Percentiles rank a stretch among this genome's conserved stretches.
Conservation (phyloP, 1,284 basidiomycete species). For the Ganoderma lucidum region DNA sequence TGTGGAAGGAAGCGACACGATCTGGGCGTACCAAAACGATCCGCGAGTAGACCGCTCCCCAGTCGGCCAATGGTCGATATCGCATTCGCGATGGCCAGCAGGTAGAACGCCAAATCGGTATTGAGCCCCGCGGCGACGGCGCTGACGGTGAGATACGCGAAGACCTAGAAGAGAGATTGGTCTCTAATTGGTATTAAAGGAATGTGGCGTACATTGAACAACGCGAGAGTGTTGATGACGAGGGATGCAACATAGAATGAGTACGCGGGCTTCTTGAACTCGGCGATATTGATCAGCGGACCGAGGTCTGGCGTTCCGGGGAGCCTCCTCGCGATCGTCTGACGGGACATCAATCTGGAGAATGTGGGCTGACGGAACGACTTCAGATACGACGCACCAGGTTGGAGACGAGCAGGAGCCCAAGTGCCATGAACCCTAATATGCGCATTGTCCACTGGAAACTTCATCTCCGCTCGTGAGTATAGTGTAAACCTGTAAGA, state of each 20-base stretch:
- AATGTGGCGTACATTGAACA: neutral
- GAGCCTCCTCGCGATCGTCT: slow-evolving; percentile 9
- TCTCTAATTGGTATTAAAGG: neutral
- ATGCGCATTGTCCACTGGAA: slow-evolving; percentile 62
- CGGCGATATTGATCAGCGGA: neutral
- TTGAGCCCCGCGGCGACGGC: neutral
- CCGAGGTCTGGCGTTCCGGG: neutral
- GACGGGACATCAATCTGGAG: neutral
- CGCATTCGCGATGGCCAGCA: neutral
- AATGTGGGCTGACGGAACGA: no score
- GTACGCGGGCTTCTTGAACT: slow-evolving; percentile 5
- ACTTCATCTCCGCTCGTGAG: neutral
- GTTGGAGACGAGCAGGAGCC: slow-evolving; percentile 52
- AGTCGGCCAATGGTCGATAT: neutral
- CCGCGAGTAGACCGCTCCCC: neutral
- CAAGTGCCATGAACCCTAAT: slow-evolving; percentile 57
- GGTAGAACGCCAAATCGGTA: neutral
- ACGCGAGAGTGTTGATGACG: neutral
- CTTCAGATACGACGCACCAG: slow-evolving; percentile 33
- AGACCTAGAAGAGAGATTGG: neutral
- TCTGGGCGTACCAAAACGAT: neutral
- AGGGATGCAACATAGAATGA: neutral
- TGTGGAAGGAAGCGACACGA: neutral
- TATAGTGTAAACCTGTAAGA: neutral
- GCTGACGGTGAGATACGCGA: neutral